These are phyloP conservation scores for Phytophthora boehmeriae DNA, from an alignment of 352 stramenopile genomes.

Conservation along the genomic window DNA sequence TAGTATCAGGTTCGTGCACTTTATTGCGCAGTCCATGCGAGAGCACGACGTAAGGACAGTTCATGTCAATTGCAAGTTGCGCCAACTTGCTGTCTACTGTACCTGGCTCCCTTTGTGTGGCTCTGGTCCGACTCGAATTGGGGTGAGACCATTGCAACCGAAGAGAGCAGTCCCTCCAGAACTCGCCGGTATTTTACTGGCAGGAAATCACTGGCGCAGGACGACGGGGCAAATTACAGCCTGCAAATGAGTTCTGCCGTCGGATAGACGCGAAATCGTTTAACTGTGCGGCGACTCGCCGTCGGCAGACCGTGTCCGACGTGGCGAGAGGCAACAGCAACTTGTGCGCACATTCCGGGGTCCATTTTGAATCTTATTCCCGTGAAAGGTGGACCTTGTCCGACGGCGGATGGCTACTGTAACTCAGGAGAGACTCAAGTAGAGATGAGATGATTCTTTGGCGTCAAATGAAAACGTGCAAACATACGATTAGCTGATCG, in stretches of 20 bases:
- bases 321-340: not conserved
- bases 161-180: too few species aligned
- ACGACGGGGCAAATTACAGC: too few species aligned
- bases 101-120: not conserved
- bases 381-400: constrained; percentile 33
- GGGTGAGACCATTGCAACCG: too few species aligned
- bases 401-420: constrained; percentile 39
- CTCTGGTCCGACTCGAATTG: too few species aligned
- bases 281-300: constrained; percentile 1
- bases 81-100: not conserved
- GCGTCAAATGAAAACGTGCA: not conserved
- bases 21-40: not conserved
- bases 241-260: not conserved
- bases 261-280: not conserved
- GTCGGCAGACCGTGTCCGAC: constrained; percentile 17
- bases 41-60: constrained; percentile 4
- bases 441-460: not conserved
- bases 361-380: constrained; percentile 27
- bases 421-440: not conserved
- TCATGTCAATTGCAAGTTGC: constrained; percentile 4
- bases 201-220: too few species aligned
- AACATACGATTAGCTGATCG: constrained; percentile 2
- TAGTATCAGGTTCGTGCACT: not conserved
- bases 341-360: constrained; percentile 20
- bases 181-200: too few species aligned